Base-by-base conservation (phyloP, 768 basidiomycete species). In the Rhodotorula kratochvilovae region DNA sequence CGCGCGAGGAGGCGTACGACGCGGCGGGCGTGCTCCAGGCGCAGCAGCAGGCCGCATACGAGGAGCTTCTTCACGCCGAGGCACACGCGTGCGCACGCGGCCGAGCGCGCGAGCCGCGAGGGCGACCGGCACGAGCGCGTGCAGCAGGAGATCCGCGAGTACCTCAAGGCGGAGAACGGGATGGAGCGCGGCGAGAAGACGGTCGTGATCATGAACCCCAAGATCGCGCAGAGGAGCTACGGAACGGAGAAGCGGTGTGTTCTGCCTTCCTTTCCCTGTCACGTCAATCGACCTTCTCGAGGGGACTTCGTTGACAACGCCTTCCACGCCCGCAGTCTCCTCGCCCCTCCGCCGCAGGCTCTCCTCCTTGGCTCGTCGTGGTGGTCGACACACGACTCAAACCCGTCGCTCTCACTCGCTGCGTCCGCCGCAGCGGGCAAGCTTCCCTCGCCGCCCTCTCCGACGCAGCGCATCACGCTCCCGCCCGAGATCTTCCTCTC, bases 171-270 rank as follows among this genome's bases (percentile, higher is more conserved):
- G 31, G 84, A 87, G 50, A 95, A 95, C 79, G 86, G 93, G 42
- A 85, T 96, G 57, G 90, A 89, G 2, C 89, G 89, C 76, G 95
- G 95, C 61, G 95, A 97, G 80, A 87, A 92, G 59, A 92, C 92
- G 8, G 87, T 98, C 70, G 90, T 97, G 71, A 90, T 98, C 77
- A 93, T 96, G 90, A 94, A 92, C n/a, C 92, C 90, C 79, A 92
- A 90, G 78, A 93, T 97, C 42, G 95, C 92, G 6, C 95, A 98
- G 83, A 95, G 97, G 79, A 92, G 91, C 16, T 98, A 97, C 79
- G 94, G 93, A 48, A 92, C 89, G 27, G 94, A 97, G 81, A 96
- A 96, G 81, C 86, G 94, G 89, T 90, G 71, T 62, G 77, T 71
- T 27, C 45, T 23, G 12, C 11, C 15, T 2, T 50, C 16, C 23